Base-by-base conservation (phyloP, 495 filamentous ascomycete species). In the Aspergillus heteromorphus region DNA sequence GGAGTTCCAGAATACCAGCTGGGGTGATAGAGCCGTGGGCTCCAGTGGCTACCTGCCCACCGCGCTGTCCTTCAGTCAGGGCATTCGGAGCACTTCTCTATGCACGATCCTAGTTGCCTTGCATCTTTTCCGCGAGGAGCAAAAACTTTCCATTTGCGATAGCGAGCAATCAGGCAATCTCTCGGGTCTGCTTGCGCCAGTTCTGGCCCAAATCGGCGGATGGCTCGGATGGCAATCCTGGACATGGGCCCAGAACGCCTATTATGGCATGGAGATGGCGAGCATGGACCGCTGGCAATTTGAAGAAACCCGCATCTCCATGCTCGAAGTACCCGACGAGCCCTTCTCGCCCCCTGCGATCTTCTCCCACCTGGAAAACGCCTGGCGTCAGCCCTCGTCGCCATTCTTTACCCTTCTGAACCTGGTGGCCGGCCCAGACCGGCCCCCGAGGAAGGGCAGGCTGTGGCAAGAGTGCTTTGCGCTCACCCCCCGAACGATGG, bases 141-240 rank as follows among this genome's bases (percentile, higher is more conserved):
- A 87, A 57, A 97, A 95, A 64, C 82, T 98, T 5, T 84, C 88
- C 45, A 82, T 83, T 23, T 77, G 83, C 17, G 74, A 81, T 19
- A 73, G 76, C 0, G 79, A 87, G 54, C 72, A 77, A 48, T 75
- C 78, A 8, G 75, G 75, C 36, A 69, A 73, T 41, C 72, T 80
- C 27, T 59, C 72, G 25, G 69, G 76, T 42, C 78, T 82, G 53
- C 69, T 96, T 41, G 80, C 81, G 30, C 81, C 85, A 4, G 61
- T 96, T 2, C 72, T 98, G 14, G 85, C 87, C 21, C 92, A 96
- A 60, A 72, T 98, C 53, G 83, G 86, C 5, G 74, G 77, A 51
- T 97, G 91, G 91, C 68, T 97, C n/a, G 82, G 86, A 6, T 96
- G 92, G 89, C 57, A 72, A 13, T 76, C 75, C 20, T 97, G 91